Evolutionary conservation across 208 protist species (phyloP), one percentile per base, ranked within the genome.

Genomic region (Kentomonas sorsogonicus): DNA sequence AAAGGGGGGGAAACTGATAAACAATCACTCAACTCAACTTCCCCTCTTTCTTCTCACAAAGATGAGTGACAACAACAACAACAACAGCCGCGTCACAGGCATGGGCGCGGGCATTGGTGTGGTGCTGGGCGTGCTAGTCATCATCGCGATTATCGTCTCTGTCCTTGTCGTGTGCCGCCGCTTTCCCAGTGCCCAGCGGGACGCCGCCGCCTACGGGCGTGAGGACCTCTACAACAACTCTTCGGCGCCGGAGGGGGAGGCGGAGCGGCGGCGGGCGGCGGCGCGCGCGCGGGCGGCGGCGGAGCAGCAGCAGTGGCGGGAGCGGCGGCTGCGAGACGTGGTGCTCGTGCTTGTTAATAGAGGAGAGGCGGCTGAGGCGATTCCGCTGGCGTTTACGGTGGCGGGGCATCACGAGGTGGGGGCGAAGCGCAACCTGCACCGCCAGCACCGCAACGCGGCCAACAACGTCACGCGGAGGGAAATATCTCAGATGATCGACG

Each of bases 251-350:
- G 45, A 69, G 34, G 27, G 9, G 5, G 53, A 62, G 23, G 30
- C 53, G 2, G 7, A 67, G 58, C 63, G 46, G 23, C 74, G 68
- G 22, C 54, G 65, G 44, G 25, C 57, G 44, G 48, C 10, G 29
- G 50, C 47, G 56, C 63, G 53, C 1, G 38, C 59, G 30, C 48
- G 50, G 43, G 56, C 69, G 11, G 47, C 50, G 16, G 33, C 20
- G 18, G 75, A 83, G 51, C 75, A 83, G 53, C 36, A 55, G 27
- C 53, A 66, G 46, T 78, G 75, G 72, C 70, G 71, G 7, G 48
- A 73, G 39, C 44, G 63, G 11, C 75, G 75, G n/a, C 63, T 78
- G 18, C 70, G 63, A 6, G 62, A 83, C 41, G 75, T 78, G 51
- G 67, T 78, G 6, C 46, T 78, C 23, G 33, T 83, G 9, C 63